Conservation (phyloP, 768 basidiomycete species). For the Mycena haematopus region DNA sequence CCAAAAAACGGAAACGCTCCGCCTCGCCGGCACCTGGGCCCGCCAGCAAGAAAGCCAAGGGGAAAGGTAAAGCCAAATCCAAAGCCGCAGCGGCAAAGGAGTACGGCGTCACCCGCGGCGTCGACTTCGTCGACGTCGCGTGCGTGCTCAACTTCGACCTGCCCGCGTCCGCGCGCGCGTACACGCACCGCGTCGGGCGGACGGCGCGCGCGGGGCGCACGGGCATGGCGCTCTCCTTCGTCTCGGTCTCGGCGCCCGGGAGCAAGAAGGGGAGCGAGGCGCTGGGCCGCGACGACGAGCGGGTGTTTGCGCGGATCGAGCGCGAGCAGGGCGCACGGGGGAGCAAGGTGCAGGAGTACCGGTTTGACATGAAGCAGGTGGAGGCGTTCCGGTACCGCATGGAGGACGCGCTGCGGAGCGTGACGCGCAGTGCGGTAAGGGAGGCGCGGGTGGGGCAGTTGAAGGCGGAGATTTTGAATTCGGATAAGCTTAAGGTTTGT, state of each 20-base stretch:
- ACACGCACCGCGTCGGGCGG: conserved; percentile 94
- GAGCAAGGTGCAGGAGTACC: conserved; percentile 82
- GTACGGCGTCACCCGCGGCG: conserved; percentile 93
- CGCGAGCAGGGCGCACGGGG: conserved; percentile 69
- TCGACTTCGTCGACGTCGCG: conserved; percentile 96
- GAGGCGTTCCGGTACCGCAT: conserved; percentile 98
- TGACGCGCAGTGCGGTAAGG: conserved; percentile 83
- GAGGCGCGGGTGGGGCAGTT: conserved; percentile 95
- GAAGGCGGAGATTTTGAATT: conserved; percentile 92
- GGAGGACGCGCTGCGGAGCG: conserved; percentile 92
- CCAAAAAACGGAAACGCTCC: conserved; percentile 66
- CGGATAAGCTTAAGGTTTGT: conserved; percentile 92
- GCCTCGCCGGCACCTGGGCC: conserved; percentile 44
- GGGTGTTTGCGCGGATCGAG: conserved; percentile 78
- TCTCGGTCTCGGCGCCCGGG: conserved; percentile 76
- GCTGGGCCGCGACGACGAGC: conserved; percentile 73
- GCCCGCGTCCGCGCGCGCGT: conserved; percentile 85
- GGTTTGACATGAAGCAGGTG: conserved; percentile 94
- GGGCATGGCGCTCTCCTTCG: conserved; percentile 90
- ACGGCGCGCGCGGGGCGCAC: conserved; percentile 96
- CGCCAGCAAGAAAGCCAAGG: conserved; percentile 52
- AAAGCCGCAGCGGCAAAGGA: conserved; percentile 62
- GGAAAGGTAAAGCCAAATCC: conserved; percentile 54
- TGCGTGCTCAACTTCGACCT: conserved; percentile 99
- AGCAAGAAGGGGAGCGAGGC: conserved; percentile 42